Base-by-base conservation (phyloP, 2,329 filamentous ascomycete species). In the Lachnellula arida region DNA sequence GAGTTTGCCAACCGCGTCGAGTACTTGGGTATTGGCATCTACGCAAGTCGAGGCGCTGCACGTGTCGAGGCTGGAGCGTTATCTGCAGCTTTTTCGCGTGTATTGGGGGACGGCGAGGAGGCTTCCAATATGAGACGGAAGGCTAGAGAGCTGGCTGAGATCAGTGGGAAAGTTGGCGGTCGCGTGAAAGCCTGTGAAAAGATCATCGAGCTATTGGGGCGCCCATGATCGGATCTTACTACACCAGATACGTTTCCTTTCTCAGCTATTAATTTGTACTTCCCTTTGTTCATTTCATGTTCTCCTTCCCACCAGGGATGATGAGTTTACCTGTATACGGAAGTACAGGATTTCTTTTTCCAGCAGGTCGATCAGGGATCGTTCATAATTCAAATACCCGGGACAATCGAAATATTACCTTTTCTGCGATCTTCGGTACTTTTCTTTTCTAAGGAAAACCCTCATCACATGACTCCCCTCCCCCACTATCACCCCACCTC, bases 1-100 rank as follows among this genome's bases (percentile, higher is more conserved):
- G 75, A 76, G 49, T 78, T 72, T 52, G 76, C 76, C 7, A 66
- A 67, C 14, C 69, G 72, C 2, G 74, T 71, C 0, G 76, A 79
- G 60, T 73, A 68, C 49, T 60, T 76, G 0, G 72, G 72, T 0
- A 68, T 79, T 11, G 77, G 76, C 1, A 49, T 66, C 9, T 60
- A 60, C 11, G 63, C 58, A 15, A 66, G 58, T 44, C 49, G 51
- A 17, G 55, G 34, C 1, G 52, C 59, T 19, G 57, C 60, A 15
- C 62, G 49, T 22, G 54, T 62, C 2, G 57, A 62, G 34, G 57
- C 52, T 14, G 23, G 49, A 17, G 61, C 63, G 34, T 46, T 66
- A 2, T 58, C 54, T 12, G 35, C 46, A 5, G 61, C 63, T 6
- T 52, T 66, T 6, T 28, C 59, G 34, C 58, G 46, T 46, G 58